Evolutionary conservation across 345 rosid species (phyloP).

Genomic region (Eucalyptus curtisii): DNA sequence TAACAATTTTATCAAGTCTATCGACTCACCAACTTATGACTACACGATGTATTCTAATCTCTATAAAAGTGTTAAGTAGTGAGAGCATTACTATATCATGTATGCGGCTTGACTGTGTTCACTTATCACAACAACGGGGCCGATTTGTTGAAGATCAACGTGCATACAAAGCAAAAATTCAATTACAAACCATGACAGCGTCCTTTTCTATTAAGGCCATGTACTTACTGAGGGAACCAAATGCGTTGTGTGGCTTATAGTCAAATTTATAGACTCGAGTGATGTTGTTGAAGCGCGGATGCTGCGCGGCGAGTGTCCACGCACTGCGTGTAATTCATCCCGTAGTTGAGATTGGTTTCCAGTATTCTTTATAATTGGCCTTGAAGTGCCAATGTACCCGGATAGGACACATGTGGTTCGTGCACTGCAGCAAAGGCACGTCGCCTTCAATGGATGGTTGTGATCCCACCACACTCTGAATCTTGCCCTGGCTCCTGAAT

Average conservation of each 20-base stretch:
- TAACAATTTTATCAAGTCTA: neutral
- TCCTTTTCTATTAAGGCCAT: neutral
- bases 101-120: neutral
- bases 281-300: conserved; percentile 11
- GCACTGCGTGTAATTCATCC: conserved; percentile 1
- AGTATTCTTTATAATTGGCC: conserved; percentile 4
- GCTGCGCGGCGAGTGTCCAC: conserved; percentile 11
- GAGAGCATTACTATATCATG: neutral
- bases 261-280: conserved; percentile 6
- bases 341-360: conserved; percentile 10
- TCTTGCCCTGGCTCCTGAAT: conserved; percentile 1
- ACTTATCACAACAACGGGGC: neutral
- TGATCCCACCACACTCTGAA: neutral
- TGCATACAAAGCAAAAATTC: neutral
- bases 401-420: conserved; percentile 11
- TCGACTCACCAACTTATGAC: neutral
- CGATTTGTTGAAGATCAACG: neutral
- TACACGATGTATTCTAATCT: neutral
- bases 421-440: conserved; percentile 4
- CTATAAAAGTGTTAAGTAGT: neutral
- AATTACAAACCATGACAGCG: neutral
- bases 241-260: conserved; percentile 1
- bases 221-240: conserved; percentile 1
- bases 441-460: neutral
- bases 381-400: conserved; percentile 14